A percentile compares a stretch with the other conserved stretches of the same genome.
These are phyloP conservation scores for Phaffomyces antillensis DNA, from an alignment of 805 yeast genomes.

Conservation along the genomic window DNA sequence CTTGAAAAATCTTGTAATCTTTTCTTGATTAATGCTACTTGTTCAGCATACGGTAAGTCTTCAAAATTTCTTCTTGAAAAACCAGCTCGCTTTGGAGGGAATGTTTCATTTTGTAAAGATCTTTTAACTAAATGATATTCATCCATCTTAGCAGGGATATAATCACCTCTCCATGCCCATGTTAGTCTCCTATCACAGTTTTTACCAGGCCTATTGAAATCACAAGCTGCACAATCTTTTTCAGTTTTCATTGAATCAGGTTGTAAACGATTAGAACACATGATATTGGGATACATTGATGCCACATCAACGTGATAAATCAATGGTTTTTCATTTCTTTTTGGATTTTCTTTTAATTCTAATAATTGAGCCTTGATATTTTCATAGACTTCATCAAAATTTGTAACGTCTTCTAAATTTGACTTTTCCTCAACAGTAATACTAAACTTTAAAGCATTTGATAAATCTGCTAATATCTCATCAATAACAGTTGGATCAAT, in stretches of 20 bases:
- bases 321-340: slow-evolving; percentile 69
- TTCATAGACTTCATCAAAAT: slow-evolving; percentile 67
- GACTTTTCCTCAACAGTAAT: slow-evolving; percentile 75
- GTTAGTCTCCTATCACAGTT: slow-evolving; percentile 84
- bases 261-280: slow-evolving; percentile 94
- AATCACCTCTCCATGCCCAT: slow-evolving; percentile 99
- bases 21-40: slow-evolving; percentile 66
- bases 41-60: slow-evolving; percentile 70
- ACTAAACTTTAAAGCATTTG: slow-evolving; percentile 72
- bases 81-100: slow-evolving; percentile 55
- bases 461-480: slow-evolving; percentile 66
- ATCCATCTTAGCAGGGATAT: slow-evolving; percentile 80
- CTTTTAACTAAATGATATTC: slow-evolving; percentile 88
- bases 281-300: slow-evolving; percentile 98
- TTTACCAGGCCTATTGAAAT: slow-evolving; percentile 92
- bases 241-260: slow-evolving; percentile 97
- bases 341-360: slow-evolving; percentile 56
- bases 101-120: slow-evolving; percentile 70
- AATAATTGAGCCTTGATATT: slow-evolving; percentile 47
- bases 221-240: slow-evolving; percentile 95
- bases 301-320: slow-evolving; percentile 99
- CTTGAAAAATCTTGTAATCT: slow-evolving; percentile 77
- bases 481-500: slow-evolving; percentile 80
- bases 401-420: slow-evolving; percentile 67
- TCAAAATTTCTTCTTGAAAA: slow-evolving; percentile 60